A percentile compares a stretch with the other conserved stretches of the same genome.
Conservation (phyloP, 352 stramenopile genomes). For the Globisporangium paddicum region DNA sequence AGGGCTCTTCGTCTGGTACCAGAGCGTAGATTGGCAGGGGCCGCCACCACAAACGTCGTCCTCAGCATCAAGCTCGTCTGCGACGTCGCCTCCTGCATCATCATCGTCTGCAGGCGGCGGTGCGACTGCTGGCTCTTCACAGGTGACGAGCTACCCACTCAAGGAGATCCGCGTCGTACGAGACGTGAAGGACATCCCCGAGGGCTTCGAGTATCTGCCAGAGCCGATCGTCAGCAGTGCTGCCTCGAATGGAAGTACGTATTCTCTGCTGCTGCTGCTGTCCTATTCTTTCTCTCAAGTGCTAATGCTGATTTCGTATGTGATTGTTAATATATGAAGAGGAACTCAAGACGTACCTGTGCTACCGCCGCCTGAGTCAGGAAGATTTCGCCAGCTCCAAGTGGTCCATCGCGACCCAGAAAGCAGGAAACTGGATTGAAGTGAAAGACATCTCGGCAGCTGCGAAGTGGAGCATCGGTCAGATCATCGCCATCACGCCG, state of each 20-base stretch:
- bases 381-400: conserved; percentile 66
- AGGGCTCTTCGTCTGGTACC: conserved; percentile 65
- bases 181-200: conserved; percentile 54
- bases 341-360: conserved; percentile 65
- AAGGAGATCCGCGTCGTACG: conserved; percentile 81
- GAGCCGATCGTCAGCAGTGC: conserved; percentile 40
- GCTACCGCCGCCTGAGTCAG: conserved; percentile 52
- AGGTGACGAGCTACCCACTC: conserved; percentile 30
- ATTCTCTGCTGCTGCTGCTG: background rate
- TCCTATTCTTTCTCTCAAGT: background rate
- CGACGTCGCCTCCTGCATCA: conserved; percentile 8
- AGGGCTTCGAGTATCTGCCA: conserved; percentile 55
- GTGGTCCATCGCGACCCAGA: conserved; percentile 68
- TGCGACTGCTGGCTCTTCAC: background rate
- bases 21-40: conserved; percentile 23
- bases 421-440: conserved; percentile 76
- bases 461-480: conserved; percentile 70
- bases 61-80: background rate
- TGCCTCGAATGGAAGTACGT: conserved; percentile 27
- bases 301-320: conserved; percentile 5
- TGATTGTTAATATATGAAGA: conserved; percentile 20
- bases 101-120: conserved; percentile 3
- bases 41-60: conserved; percentile 9
- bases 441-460: conserved; percentile 71
- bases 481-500: conserved; percentile 61